Base-by-base conservation (phyloP, 176 grass and related monocot genomes). In the Tillandsia leiboldiana region DNA sequence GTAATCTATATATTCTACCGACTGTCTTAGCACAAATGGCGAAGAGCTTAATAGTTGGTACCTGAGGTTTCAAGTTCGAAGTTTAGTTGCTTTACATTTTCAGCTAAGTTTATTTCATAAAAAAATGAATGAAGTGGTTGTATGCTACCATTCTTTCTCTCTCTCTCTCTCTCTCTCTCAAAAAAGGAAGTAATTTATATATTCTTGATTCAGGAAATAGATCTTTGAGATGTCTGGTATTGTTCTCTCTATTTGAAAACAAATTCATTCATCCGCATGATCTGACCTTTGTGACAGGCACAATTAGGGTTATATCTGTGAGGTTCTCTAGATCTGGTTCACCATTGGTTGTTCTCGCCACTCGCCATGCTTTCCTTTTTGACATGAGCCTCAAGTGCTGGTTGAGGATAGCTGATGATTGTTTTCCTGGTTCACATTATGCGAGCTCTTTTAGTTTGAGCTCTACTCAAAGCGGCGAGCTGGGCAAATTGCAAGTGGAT, bases 261-360 rank as follows among this genome's bases (percentile, higher is more conserved):
- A 67, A 28, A 11, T 63, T 63, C 15, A 65, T 76, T 54, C 14
- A 15, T 70, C 58, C 70, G 56, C 48, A 75, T 50, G 78, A 17
- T 78, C 68, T 78, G 74, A 72, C 73, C 68, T 49, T 20, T 57
- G 24, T 73, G 70, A 70, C 82, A 99, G 89, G 84, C 85, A 72
- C 79, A 75, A 76, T 99, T 69, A 92, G 87, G 74, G 56, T 99
- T 63, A 93, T 90, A 87, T 93, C 94, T 73, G 89, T 86, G 26
- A 87, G 83, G 71, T 90, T 99, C 48, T 99, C 94, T 23, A 93
- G 75, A 79, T 99, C 86, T 70, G 94, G 94, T 49, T 93, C 86
- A 33, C 94, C 94, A 26, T 78, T 97, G 72, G 80, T 97, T 70
- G 73, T 92, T 66, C 89, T 97, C 67, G 84, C 81, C 62, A 97